Percentiles rank a stretch among this genome's conserved stretches.
These are phyloP conservation scores for Russula olivacea DNA, from an alignment of 768 basidiomycete species.

Conservation along the genomic window DNA sequence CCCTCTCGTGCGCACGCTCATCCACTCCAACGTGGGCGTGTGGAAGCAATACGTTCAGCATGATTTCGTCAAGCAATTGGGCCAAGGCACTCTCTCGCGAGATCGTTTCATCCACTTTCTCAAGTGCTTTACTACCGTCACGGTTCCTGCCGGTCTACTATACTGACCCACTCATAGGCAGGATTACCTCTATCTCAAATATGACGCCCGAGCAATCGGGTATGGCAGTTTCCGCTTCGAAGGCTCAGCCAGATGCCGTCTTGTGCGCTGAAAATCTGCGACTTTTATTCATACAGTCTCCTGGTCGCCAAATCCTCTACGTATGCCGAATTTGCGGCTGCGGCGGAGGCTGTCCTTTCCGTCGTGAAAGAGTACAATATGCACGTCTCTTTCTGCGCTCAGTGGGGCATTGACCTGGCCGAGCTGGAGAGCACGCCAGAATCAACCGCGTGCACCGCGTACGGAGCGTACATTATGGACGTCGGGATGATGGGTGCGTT, in stretches of 20 bases:
- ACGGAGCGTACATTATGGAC: constrained; percentile 82
- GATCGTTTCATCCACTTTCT: constrained; percentile 80
- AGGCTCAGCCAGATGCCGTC: not conserved
- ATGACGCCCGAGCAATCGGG: constrained; percentile 81
- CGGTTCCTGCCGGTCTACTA: not conserved
- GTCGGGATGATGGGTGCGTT: constrained; percentile 59
- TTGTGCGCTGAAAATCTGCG: not conserved
- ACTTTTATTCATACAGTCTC: constrained; percentile 38
- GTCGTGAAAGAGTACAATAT: constrained; percentile 65
- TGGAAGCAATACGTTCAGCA: constrained; percentile 81
- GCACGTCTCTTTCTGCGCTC: constrained; percentile 64
- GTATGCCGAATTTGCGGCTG: constrained; percentile 55
- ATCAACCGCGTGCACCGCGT: constrained; percentile 69
- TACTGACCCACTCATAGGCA: constrained; percentile 43
- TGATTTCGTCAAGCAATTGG: constrained; percentile 74
- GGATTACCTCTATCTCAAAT: constrained; percentile 75
- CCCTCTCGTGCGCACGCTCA: constrained; percentile 62
- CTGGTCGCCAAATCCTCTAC: constrained; percentile 71
- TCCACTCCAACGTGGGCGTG: constrained; percentile 44
- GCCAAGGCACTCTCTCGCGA: constrained; percentile 58
- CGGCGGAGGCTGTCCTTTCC: constrained; percentile 56
- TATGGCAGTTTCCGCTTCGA: constrained; percentile 30
- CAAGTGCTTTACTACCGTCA: constrained; percentile 43
- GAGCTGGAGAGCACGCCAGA: constrained; percentile 62
- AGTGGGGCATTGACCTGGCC: constrained; percentile 58